phyloP scores from a whole-genome alignment of 257 asterid genomes.

The Orobanche coerulescens region DNA sequence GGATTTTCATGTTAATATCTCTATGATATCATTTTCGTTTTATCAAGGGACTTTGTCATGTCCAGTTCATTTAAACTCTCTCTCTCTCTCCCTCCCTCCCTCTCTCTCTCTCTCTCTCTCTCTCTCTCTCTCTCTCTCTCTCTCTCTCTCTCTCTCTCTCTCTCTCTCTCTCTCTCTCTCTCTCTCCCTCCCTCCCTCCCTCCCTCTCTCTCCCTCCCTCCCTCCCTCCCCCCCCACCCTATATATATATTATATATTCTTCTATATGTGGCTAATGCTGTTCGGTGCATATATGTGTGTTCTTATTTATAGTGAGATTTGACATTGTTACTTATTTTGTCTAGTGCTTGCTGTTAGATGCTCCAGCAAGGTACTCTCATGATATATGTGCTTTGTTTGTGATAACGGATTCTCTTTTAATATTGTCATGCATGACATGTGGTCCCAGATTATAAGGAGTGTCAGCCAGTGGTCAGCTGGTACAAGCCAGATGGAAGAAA shows the following conservation, averaged over 20 bases:
- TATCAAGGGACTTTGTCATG: constrained; percentile 6
- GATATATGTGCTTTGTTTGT: constrained; percentile 17
- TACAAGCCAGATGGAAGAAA: constrained; percentile 88
- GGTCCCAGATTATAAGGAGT: constrained; percentile 72
- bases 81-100: too few relatives aligned
- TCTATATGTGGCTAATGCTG: constrained; percentile 13
- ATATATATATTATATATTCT: not conserved
- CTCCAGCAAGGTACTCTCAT: constrained; percentile 8
- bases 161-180: too few relatives aligned
- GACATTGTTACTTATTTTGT: constrained; percentile 5
- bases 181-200: too few relatives aligned
- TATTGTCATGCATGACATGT: constrained; percentile 19
- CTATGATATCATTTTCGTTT: constrained; percentile 3
- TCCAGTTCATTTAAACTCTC: not conserved
- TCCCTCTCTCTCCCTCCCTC: too few relatives aligned
- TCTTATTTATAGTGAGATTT: constrained; percentile 3
- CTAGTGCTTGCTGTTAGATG: constrained; percentile 10
- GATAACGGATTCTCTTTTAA: constrained; percentile 15
- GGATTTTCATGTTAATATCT: constrained; percentile 9
- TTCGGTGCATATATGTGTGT: constrained; percentile 1
- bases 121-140: too few relatives aligned
- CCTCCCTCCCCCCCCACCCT: too few relatives aligned
- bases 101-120: too few relatives aligned
- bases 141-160: too few relatives aligned
- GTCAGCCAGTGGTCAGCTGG: constrained; percentile 99